Evolutionary conservation across 768 basidiomycete genomes (phyloP).

Genomic region (Mycena olivaceomarginata): DNA sequence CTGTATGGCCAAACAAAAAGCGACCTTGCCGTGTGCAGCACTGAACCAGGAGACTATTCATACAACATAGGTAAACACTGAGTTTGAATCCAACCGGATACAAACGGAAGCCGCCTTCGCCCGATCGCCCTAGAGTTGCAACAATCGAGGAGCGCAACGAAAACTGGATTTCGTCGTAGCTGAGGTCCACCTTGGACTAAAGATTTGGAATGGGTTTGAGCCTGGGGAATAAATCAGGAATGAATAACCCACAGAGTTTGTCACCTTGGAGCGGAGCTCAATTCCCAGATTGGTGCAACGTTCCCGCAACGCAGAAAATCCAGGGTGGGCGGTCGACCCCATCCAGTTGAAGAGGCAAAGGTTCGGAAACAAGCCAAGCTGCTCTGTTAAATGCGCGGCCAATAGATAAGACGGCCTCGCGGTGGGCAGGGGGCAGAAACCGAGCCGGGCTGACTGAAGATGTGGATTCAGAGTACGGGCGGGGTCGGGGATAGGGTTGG

Average conservation of each 20-base stretch:
- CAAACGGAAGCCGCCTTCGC: no score
- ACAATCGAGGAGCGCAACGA: background rate
- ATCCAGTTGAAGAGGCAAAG: background rate
- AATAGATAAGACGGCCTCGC: background rate
- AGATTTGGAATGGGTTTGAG: background rate
- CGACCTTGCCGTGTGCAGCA: no score
- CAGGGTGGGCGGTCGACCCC: background rate
- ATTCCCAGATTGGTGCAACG: background rate
- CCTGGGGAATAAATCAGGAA: background rate
- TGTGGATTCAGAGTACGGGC: no score
- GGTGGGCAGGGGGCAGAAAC: background rate
- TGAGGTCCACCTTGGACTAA: background rate
- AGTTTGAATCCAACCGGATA: no score
- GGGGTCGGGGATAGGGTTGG: background rate
- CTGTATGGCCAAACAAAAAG: no score
- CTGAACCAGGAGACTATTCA: no score
- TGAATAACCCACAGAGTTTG: background rate
- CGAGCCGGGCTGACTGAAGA: no score
- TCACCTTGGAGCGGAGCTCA: background rate
- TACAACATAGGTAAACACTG: no score
- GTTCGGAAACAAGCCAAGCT: background rate
- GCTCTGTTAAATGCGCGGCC: background rate
- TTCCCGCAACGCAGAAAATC: background rate
- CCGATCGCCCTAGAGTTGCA: background rate
- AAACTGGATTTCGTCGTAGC: background rate